Conservation (phyloP, 441 rosid genomes). For the Arabidopsis lyrata region DNA sequence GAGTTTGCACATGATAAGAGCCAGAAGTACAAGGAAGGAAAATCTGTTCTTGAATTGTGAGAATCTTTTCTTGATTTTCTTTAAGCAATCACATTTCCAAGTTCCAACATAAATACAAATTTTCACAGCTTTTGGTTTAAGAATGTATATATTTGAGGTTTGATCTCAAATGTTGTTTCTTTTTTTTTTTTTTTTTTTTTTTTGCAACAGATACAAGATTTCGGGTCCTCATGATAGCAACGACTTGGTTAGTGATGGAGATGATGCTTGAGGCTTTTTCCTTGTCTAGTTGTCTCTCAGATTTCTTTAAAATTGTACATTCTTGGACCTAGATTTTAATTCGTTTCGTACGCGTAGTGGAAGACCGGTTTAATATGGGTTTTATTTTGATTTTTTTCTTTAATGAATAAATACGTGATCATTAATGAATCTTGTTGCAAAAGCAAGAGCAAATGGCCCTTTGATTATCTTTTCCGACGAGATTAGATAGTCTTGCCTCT, state of each 20-base stretch:
- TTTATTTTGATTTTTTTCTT: too few relatives aligned
- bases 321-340: neutral
- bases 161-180: slow-evolving; percentile 8
- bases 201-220: slow-evolving; percentile 38
- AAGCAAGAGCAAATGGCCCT: slow-evolving; percentile 92
- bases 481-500: slow-evolving; percentile 86
- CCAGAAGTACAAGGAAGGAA: slow-evolving; percentile 98
- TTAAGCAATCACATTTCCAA: slow-evolving; percentile 1
- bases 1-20: slow-evolving; percentile 70
- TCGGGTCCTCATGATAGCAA: slow-evolving; percentile 36
- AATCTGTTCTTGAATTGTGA: slow-evolving; percentile 92
- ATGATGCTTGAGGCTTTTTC: slow-evolving; percentile 17
- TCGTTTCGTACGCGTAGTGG: too few relatives aligned
- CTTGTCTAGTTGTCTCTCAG: neutral
- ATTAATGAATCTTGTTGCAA: slow-evolving; percentile 56
- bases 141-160: slow-evolving; percentile 4
- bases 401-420: too few relatives aligned
- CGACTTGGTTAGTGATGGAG: slow-evolving; percentile 27
- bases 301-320: slow-evolving; percentile 10
- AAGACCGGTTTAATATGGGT: too few relatives aligned
- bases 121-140: neutral
- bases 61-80: slow-evolving; percentile 32
- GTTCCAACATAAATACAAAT: slow-evolving; percentile 9
- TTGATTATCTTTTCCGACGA: slow-evolving; percentile 93
- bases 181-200: neutral